Conservation (phyloP, 257 asterid species). For the Agastache rugosa region DNA sequence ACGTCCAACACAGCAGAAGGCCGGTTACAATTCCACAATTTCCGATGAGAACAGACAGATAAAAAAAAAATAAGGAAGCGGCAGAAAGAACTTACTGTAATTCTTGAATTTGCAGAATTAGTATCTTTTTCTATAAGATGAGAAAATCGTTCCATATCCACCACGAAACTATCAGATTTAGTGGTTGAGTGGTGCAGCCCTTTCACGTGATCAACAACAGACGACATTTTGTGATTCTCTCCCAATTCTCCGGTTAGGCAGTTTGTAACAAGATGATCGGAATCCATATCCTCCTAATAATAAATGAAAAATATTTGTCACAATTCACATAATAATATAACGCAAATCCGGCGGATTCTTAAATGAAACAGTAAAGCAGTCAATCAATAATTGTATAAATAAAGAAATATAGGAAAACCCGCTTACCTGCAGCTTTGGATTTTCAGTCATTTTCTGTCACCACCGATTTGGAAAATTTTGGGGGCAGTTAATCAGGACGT, state of each 20-base stretch:
- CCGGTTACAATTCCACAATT: no score
- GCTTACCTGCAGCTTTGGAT: conserved; percentile 49
- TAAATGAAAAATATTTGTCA: not conserved
- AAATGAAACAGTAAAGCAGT: conserved; percentile 41
- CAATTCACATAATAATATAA: not conserved
- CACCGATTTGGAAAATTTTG: conserved; percentile 28
- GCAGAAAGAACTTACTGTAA: conserved; percentile 49
- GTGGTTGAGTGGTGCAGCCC: conserved; percentile 36
- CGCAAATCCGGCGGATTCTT: not conserved
- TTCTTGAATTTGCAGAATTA: conserved; percentile 59
- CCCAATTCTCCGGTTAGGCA: conserved; percentile 39
- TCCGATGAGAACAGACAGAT: not conserved
- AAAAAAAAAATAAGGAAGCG: not conserved
- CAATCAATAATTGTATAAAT: conserved; percentile 6
- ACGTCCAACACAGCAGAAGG: not conserved
- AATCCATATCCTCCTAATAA: conserved; percentile 48
- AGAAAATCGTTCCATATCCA: conserved; percentile 73
- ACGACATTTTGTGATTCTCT: conserved; percentile 45
- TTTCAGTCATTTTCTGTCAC: conserved; percentile 39
- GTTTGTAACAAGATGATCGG: conserved; percentile 39
- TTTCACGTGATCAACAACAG: conserved; percentile 45
- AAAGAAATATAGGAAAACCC: not conserved
- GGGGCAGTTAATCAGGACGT: conserved; percentile 35
- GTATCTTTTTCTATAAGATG: conserved; percentile 57
- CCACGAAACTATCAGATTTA: conserved; percentile 62